A percentile compares a stretch with the other conserved stretches of the same genome.
phyloP scores from a whole-genome alignment of 345 rosid genomes.

The Crucihimalaya himalaica region DNA sequence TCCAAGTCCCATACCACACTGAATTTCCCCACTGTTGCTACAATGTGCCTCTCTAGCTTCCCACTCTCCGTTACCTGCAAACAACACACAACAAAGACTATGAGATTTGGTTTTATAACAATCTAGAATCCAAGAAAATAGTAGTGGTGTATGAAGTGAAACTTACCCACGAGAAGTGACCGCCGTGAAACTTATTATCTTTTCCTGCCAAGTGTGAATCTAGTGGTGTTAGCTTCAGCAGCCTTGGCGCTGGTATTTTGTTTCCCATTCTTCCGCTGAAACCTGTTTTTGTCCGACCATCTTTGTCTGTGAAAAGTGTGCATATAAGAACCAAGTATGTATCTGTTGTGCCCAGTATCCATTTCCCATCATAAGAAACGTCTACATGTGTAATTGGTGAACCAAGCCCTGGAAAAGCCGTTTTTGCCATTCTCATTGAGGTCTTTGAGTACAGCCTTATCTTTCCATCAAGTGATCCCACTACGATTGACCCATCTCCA shows the following conservation, averaged over 20 bases:
- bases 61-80: slow-evolving; percentile 89
- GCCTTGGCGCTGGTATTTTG: slow-evolving; percentile 84
- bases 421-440: slow-evolving; percentile 92
- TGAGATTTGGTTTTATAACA: slow-evolving; percentile 3
- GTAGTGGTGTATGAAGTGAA: background rate
- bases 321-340: slow-evolving; percentile 85
- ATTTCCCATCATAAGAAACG: slow-evolving; percentile 90
- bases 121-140: background rate
- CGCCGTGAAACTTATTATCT: slow-evolving; percentile 83
- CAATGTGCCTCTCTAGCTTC: slow-evolving; percentile 88
- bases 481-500: slow-evolving; percentile 91
- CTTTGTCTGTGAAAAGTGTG: slow-evolving; percentile 88
- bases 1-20: slow-evolving; percentile 97
- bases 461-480: slow-evolving; percentile 93
- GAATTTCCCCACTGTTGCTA: slow-evolving; percentile 92
- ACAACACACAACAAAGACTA: background rate
- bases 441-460: slow-evolving; percentile 83
- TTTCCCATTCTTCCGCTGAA: slow-evolving; percentile 93
- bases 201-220: slow-evolving; percentile 89
- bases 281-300: slow-evolving; percentile 87
- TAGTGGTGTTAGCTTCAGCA: slow-evolving; percentile 86
- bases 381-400: slow-evolving; percentile 89
- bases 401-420: slow-evolving; percentile 96
- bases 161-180: slow-evolving; percentile 98
- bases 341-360: slow-evolving; percentile 93